phyloP scores from a whole-genome alignment of 2,329 filamentous ascomycete genomes.

The Trichoderma sp. region DNA sequence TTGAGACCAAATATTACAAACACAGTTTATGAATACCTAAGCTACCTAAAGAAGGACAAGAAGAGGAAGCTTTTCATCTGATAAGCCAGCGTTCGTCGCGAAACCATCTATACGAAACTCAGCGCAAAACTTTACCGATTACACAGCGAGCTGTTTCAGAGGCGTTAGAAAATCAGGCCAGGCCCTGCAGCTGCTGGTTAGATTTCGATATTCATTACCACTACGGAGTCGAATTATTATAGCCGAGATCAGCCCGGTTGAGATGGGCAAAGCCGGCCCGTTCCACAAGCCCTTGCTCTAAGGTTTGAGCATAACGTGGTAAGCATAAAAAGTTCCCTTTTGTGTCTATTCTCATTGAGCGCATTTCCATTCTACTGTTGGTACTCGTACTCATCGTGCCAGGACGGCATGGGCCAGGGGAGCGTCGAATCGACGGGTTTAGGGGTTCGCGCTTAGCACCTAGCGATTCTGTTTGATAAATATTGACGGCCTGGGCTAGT shows the following conservation, averaged over 20 bases:
- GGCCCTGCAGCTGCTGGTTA: not conserved
- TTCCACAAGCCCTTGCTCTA: conserved; percentile 11
- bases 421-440: not conserved
- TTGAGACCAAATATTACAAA: not conserved
- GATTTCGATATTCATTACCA: conserved; percentile 18
- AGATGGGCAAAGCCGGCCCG: conserved; percentile 13
- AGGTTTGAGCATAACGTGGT: not conserved
- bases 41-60: not conserved
- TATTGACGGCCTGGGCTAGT: not conserved
- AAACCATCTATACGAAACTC: not conserved
- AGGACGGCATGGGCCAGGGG: not conserved
- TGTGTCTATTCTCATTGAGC: not conserved
- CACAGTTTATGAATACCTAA: not conserved
- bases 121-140: not conserved
- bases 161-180: conserved; percentile 1
- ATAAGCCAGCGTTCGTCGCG: not conserved
- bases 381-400: not conserved
- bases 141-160: not conserved
- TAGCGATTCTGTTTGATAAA: not conserved
- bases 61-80: not conserved
- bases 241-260: conserved; percentile 16
- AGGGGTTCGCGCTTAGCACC: not conserved
- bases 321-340: conserved; percentile 10
- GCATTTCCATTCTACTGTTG: not conserved
- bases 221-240: conserved; percentile 8